These are phyloP conservation scores for Peronospora belbahrii DNA, from an alignment of 352 stramenopile species.

Conservation along the genomic window DNA sequence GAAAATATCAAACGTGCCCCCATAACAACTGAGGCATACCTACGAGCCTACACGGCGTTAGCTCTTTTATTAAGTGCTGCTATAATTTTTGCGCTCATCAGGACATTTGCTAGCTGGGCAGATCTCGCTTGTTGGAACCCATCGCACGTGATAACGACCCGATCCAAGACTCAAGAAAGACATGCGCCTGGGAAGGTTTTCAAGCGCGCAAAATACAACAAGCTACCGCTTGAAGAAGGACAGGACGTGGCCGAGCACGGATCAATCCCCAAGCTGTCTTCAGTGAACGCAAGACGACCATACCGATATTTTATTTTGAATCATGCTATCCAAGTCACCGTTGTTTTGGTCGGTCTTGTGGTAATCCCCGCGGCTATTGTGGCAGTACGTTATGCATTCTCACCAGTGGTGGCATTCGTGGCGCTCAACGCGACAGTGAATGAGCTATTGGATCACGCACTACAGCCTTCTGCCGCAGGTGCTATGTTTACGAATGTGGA, in stretches of 20 bases:
- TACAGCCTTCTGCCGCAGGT: conserved; percentile 4
- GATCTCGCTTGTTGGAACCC: conserved; percentile 16
- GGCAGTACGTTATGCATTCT: conserved; percentile 5
- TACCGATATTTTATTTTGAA: conserved; percentile 2
- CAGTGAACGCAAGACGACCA: background rate
- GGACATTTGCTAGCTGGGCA: conserved; percentile 4
- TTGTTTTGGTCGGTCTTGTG: conserved; percentile 10
- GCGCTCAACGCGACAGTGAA: conserved; percentile 20
- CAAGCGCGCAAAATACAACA: conserved; percentile 7
- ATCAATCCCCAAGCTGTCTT: background rate
- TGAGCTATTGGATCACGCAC: conserved; percentile 7
- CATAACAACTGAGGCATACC: conserved; percentile 28
- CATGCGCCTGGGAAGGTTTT: background rate
- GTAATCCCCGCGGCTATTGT: conserved; percentile 5
- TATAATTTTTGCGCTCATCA: conserved; percentile 15
- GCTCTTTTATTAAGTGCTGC: conserved; percentile 8
- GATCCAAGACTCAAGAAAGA: background rate
- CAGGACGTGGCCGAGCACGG: background rate
- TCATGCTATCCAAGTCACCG: conserved; percentile 1
- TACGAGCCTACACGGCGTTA: conserved; percentile 17
- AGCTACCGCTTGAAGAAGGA: conserved; percentile 11
- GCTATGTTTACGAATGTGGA: conserved; percentile 5
- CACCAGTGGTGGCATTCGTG: conserved; percentile 11
- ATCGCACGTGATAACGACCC: background rate
- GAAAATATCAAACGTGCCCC: conserved; percentile 27